Base-by-base conservation (phyloP, 2,329 filamentous ascomycete genomes). In the Lecanicillium sp. region DNA sequence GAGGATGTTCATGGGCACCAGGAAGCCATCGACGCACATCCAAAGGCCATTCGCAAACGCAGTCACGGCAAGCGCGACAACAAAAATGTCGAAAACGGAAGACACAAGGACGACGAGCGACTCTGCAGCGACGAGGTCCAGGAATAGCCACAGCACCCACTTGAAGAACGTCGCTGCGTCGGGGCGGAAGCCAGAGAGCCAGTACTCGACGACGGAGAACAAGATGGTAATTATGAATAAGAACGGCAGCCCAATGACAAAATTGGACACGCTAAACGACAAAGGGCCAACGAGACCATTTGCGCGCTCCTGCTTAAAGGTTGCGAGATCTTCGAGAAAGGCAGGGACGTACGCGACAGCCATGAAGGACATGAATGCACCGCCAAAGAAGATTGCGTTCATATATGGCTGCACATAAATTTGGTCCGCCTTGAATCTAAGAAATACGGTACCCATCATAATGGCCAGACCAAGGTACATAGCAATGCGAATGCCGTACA, bases 361-460 rank as follows among this genome's bases (percentile, higher is more conserved):
- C 81, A 87, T 86, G 62, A 87, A 86, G 29, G 77, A 82, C 77
- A 86, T 84, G 60, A 87, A 86, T 2, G 81, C 82, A 0, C 72
- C 77, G 13, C 81, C 79, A 50, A 84, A 85, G 68, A 84, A 83
- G 37, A 94, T 84, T 34, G 85, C 84, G 56, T 94, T 94, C 58
- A 80, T 87, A 51, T 86, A 84, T 0, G 86, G 79, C 50, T 87
- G 81, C 49, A 94, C 90, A 42, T 83, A 82, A 40, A 71, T 65
- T 55, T 94, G 87, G 0, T 70, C 64, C 0, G 81, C 70, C 4
- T 71, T 63, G 3, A 94, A 68, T 5, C 87, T 77, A 12, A 94
- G 64, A 81, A 85, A 94, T 11, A 94, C 84, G 0, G 87, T 94
- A 5, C 87, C 87, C 81, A 90, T 88, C 75, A 92, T 81, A 49